Conservation (phyloP, 345 rosid genomes). For the Microcos paniculata region DNA sequence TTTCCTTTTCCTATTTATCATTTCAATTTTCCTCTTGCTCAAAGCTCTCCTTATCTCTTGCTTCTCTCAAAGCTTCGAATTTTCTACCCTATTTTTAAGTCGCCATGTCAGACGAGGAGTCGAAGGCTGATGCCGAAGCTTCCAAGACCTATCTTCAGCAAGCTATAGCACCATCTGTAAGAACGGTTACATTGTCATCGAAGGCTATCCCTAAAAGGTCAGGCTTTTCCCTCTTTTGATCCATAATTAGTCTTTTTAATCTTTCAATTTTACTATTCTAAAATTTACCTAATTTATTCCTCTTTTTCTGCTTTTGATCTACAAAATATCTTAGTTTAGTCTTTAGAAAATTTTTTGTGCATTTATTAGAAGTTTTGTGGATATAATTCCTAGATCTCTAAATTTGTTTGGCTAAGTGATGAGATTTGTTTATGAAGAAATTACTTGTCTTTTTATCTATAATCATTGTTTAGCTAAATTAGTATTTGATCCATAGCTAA, state of each 20-base stretch:
- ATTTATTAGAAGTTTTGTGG: not conserved
- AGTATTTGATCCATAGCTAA: not conserved
- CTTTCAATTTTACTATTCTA: too few species aligned
- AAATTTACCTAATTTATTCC: not conserved
- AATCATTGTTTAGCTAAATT: not conserved
- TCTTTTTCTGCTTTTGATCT: not conserved
- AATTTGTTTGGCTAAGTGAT: not conserved
- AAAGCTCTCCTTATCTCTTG: too few species aligned
- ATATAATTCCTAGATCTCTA: slow-evolving; percentile 30
- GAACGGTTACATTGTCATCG: slow-evolving; percentile 59
- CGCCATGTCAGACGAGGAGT: slow-evolving; percentile 66
- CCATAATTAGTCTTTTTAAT: not conserved
- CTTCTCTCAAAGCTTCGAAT: too few species aligned
- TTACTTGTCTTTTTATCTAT: not conserved
- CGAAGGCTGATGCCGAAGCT: slow-evolving; percentile 70
- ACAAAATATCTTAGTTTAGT: not conserved
- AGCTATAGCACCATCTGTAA: slow-evolving; percentile 71
- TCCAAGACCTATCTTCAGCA: slow-evolving; percentile 69
- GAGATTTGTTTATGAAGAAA: not conserved
- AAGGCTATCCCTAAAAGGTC: slow-evolving; percentile 64
- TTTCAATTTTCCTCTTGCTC: not conserved
- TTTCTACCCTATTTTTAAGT: not conserved
- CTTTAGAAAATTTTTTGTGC: not conserved
- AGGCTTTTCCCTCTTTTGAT: not conserved
- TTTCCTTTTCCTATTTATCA: too few species aligned